Percentiles rank a stretch among this genome's conserved stretches.
These are phyloP conservation scores for Lasiodiplodia hormozganensis DNA, from an alignment of 2,329 filamentous ascomycete genomes.

Conservation along the genomic window DNA sequence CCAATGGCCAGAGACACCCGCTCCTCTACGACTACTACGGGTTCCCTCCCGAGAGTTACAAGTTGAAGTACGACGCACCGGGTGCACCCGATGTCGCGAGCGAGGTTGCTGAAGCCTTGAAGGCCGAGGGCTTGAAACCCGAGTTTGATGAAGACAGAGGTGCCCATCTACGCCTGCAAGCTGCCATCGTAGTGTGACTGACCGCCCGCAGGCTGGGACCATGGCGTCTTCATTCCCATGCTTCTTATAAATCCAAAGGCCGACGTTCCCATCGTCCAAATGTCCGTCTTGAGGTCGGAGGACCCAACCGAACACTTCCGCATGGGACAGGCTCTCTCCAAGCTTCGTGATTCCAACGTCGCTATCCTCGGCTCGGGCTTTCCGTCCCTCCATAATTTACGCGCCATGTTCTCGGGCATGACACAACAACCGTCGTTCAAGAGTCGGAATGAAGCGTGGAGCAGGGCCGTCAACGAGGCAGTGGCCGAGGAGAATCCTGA, in stretches of 20 bases:
- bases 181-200: background rate
- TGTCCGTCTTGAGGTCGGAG: slow-evolving; percentile 62
- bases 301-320: slow-evolving; percentile 57
- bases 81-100: slow-evolving; percentile 62
- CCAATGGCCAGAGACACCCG: slow-evolving; percentile 54
- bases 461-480: slow-evolving; percentile 51
- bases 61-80: slow-evolving; percentile 63
- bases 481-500: slow-evolving; percentile 45
- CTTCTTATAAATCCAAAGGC: slow-evolving; percentile 61
- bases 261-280: slow-evolving; percentile 62
- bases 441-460: slow-evolving; percentile 53
- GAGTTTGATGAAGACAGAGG: slow-evolving; percentile 43
- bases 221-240: slow-evolving; percentile 67
- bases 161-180: slow-evolving; percentile 30
- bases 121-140: slow-evolving; percentile 53
- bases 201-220: slow-evolving; percentile 59
- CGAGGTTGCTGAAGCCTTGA: slow-evolving; percentile 56
- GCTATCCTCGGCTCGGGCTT: slow-evolving; percentile 68
- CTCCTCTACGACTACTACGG: slow-evolving; percentile 67
- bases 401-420: slow-evolving; percentile 51
- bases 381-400: slow-evolving; percentile 64
- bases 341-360: slow-evolving; percentile 61
- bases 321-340: slow-evolving; percentile 61
- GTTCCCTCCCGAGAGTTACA: slow-evolving; percentile 64
- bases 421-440: slow-evolving; percentile 41